Evolutionary conservation across 805 yeast species (phyloP).

Genomic region (Saccharomycopsis babjevae): DNA sequence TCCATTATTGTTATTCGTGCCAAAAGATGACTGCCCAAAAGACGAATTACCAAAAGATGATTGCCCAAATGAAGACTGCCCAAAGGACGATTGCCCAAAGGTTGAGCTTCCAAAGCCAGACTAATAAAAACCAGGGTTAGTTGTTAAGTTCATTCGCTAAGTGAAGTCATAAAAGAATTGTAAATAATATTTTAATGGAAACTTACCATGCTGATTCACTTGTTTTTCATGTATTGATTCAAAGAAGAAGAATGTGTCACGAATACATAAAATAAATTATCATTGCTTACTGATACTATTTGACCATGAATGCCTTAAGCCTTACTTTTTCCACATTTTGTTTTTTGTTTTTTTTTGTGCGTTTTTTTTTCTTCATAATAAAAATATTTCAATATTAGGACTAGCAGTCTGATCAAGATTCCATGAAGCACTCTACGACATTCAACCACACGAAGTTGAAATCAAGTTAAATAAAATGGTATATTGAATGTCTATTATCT

Average conservation of each 20-base stretch:
- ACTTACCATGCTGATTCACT: neutral
- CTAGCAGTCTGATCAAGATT: too few relatives aligned
- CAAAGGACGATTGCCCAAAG: neutral
- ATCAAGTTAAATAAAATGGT: too few relatives aligned
- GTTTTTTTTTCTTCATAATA: too few relatives aligned
- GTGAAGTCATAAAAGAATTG: neutral
- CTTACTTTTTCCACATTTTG: too few relatives aligned
- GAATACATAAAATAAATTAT: neutral
- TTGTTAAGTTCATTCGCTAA: neutral
- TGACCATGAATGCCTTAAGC: too few relatives aligned
- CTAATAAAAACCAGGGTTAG: neutral
- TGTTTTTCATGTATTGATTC: neutral
- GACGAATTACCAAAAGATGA: neutral
- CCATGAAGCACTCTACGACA: too few relatives aligned
- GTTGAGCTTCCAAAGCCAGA: neutral
- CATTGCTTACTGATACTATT: too few relatives aligned
- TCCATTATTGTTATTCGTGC: neutral
- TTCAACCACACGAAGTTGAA: too few relatives aligned
- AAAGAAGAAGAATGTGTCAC: neutral
- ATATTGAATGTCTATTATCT: too few relatives aligned
- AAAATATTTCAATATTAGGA: too few relatives aligned
- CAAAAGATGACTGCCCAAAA: neutral
- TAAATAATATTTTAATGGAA: neutral
- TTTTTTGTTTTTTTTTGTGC: too few relatives aligned
- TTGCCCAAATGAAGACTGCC: neutral